These are phyloP conservation scores for Lantana camara DNA, from an alignment of 257 asterid genomes.

Conservation along the genomic window DNA sequence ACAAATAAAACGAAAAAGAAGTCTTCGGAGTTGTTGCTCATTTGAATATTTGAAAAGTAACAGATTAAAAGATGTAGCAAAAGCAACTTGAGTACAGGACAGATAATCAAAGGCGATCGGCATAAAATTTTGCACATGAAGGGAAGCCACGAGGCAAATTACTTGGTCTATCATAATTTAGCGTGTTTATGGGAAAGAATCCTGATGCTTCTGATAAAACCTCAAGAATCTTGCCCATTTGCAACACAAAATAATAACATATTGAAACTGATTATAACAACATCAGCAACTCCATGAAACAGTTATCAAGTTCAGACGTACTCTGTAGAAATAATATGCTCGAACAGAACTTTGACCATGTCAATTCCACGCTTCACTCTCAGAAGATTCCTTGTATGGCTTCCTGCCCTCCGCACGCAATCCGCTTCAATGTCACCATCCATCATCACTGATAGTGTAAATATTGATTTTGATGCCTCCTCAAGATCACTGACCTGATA, in stretches of 20 bases:
- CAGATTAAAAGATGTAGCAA: slow-evolving; percentile 10
- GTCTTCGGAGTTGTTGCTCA: neutral
- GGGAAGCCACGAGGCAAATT: neutral
- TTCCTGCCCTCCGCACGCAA: slow-evolving; percentile 75
- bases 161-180: neutral
- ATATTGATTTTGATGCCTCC: slow-evolving; percentile 70
- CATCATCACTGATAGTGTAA: slow-evolving; percentile 66
- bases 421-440: slow-evolving; percentile 67
- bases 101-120: neutral
- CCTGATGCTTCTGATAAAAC: neutral
- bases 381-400: slow-evolving; percentile 89
- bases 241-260: neutral
- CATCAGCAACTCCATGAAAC: neutral
- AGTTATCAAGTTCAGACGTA: slow-evolving; percentile 40
- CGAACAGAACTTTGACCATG: slow-evolving; percentile 90
- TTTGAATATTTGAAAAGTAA: slow-evolving; percentile 1
- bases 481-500: slow-evolving; percentile 74
- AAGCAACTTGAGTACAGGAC: neutral
- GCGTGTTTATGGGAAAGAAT: neutral
- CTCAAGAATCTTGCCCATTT: too few relatives aligned
- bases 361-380: slow-evolving; percentile 95
- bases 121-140: neutral
- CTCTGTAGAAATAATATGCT: slow-evolving; percentile 73
- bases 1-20: neutral
- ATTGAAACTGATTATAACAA: neutral